Base-by-base conservation (phyloP, 257 asterid genomes). In the Prunella vulgaris region DNA sequence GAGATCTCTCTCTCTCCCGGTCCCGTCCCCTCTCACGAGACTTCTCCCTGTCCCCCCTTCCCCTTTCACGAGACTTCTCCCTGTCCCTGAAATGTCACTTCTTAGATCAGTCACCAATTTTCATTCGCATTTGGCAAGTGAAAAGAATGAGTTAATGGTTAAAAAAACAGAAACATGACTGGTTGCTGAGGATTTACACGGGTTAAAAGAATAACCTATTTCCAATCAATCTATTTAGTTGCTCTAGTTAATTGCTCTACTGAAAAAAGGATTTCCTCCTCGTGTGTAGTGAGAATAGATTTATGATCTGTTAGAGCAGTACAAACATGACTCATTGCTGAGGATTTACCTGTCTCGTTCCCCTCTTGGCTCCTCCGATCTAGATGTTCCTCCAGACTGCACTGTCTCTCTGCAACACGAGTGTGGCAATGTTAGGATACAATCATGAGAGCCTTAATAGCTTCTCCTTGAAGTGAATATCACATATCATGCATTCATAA, bases 351-450 rank as follows among this genome's bases (percentile, higher is more conserved):
- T 83, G 32, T 86, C 96, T 58, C 83, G 77, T 77, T 89, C 97
- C 68, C 70, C 83, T 79, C 91, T 89, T 51, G 99, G 97, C 79
- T 94, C 99, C 84, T 84, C 99, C 21, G 99, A 89, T 59, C 89
- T 85, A 52, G 97, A 84, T 85, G 74, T 73, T 78, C 90, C 96
- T 58, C 92, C 96, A 74, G 97, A 13, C 80, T 78, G 97, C 49
- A 75, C 77, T 78, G 83, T 93, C 78, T 93, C 98, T 72, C 98
- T 94, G 79, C 22, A 66, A 76, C 59, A 78, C 30, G 66, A 59
- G 42, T 2, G 38, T 12, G 13, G 0, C 25, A 53, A 22, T 37
- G 44, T 68, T 20, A 46, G 63, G 59, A 20, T 56, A 27, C 60
- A 15, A 52, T 44, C 24, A 28, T 49, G 10, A 35, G 51, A n/a